Conservation (phyloP, 164 flowering plant species). For the Magnolia sinica region DNA sequence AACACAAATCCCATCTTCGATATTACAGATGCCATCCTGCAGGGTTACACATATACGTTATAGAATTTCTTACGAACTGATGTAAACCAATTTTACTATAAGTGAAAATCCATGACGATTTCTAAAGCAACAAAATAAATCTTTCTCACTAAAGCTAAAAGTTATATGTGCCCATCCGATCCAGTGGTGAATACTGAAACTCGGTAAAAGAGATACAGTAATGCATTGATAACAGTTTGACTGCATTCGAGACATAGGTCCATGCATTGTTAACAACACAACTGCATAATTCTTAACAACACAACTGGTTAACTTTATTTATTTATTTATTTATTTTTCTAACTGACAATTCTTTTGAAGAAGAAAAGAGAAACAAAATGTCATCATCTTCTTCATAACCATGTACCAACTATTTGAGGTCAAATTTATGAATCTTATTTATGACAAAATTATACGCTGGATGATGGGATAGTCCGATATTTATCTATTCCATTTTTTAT, state of each 20-base stretch:
- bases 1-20: conserved; percentile 97
- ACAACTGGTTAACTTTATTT: not conserved
- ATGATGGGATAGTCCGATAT: too few relatives aligned
- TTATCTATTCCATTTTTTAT: too few relatives aligned
- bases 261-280: not conserved
- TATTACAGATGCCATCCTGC: conserved; percentile 93
- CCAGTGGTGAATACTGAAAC: not conserved
- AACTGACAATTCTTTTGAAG: not conserved
- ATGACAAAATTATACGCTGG: too few relatives aligned
- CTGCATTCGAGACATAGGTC: not conserved
- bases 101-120: not conserved
- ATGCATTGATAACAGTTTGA: not conserved
- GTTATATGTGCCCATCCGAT: not conserved
- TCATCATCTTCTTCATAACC: not conserved
- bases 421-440: not conserved
- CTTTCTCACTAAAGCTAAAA: not conserved
- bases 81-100: not conserved
- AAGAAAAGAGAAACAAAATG: not conserved
- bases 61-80: not conserved
- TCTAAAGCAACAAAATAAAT: not conserved
- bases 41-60: not conserved
- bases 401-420: not conserved
- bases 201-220: not conserved
- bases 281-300: not conserved
- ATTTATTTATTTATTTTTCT: too few relatives aligned